These are phyloP conservation scores for Amanita pallidorosea DNA, from an alignment of 768 basidiomycete species.

Conservation along the genomic window DNA sequence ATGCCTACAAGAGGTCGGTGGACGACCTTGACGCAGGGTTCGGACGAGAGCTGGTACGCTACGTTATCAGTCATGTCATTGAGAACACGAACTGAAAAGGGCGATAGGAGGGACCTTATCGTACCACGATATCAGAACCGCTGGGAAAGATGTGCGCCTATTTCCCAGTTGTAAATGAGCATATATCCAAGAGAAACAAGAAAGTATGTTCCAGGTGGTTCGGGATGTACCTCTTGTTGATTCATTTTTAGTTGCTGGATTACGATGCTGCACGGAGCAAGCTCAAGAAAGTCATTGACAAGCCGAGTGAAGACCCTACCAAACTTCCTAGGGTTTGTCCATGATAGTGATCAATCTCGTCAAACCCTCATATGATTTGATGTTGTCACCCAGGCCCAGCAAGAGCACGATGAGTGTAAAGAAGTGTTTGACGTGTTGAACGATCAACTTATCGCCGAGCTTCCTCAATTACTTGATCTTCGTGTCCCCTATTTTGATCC, in stretches of 20 bases:
- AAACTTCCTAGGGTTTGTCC: slow-evolving; percentile 70
- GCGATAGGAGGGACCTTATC: slow-evolving; percentile 80
- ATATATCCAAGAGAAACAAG: slow-evolving; percentile 91
- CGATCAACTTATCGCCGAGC: slow-evolving; percentile 80
- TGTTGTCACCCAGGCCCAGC: slow-evolving; percentile 68
- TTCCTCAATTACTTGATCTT: slow-evolving; percentile 88
- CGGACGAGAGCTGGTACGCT: slow-evolving; percentile 70
- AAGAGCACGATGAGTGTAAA: slow-evolving; percentile 91
- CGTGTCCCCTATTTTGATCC: slow-evolving; percentile 98
- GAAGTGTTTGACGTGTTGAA: slow-evolving; percentile 93
- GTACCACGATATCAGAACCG: slow-evolving; percentile 92
- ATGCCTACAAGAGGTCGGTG: slow-evolving; percentile 91
- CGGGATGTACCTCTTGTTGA: background rate
- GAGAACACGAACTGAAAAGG: background rate
- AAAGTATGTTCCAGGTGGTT: slow-evolving; percentile 45
- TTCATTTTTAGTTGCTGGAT: slow-evolving; percentile 64
- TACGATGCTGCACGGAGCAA: slow-evolving; percentile 90
- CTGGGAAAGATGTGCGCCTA: slow-evolving; percentile 95
- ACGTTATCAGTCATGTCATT: background rate
- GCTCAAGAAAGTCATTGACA: slow-evolving; percentile 81
- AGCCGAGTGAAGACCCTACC: slow-evolving; percentile 87
- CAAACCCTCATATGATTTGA: background rate
- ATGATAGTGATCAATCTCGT: background rate
- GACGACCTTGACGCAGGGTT: slow-evolving; percentile 87
- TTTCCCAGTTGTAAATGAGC: slow-evolving; percentile 88